A percentile compares a stretch with the other conserved stretches of the same genome.
Evolutionary conservation across 2,329 filamentous ascomycete genomes (phyloP).

Genomic region (Talaromyces sp.): DNA sequence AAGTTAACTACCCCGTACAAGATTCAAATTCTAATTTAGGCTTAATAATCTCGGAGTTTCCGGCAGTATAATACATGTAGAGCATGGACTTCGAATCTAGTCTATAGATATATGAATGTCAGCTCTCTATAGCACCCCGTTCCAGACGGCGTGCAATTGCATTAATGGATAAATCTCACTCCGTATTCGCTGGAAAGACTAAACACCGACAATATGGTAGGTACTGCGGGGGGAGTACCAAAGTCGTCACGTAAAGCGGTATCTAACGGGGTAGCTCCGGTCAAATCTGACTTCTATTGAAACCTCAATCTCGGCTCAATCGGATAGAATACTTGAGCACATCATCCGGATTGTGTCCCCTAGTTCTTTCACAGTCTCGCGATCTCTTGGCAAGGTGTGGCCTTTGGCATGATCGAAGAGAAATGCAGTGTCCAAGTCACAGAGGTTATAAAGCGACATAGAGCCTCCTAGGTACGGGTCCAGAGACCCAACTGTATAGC

Average conservation of each 20-base stretch:
- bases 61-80: neutral
- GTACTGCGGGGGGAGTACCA: neutral
- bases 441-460: neutral
- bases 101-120: neutral
- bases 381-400: neutral
- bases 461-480: neutral
- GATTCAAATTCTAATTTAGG: neutral
- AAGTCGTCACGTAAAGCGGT: neutral
- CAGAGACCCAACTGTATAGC: neutral
- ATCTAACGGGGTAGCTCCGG: neutral
- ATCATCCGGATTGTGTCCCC: neutral
- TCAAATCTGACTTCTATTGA: neutral
- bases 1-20: neutral
- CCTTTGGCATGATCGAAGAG: neutral
- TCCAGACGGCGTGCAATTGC: neutral
- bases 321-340: neutral
- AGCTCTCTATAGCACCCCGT: neutral
- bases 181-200: neutral
- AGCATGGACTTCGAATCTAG: neutral
- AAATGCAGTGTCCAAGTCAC: neutral
- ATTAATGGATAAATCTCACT: neutral
- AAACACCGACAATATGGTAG: neutral
- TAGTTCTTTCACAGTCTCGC: neutral
- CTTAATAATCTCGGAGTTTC: neutral
- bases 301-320: neutral